These are phyloP conservation scores for Plectosphaerella sp. DNA, from an alignment of 2,329 filamentous ascomycete genomes.

Conservation along the genomic window DNA sequence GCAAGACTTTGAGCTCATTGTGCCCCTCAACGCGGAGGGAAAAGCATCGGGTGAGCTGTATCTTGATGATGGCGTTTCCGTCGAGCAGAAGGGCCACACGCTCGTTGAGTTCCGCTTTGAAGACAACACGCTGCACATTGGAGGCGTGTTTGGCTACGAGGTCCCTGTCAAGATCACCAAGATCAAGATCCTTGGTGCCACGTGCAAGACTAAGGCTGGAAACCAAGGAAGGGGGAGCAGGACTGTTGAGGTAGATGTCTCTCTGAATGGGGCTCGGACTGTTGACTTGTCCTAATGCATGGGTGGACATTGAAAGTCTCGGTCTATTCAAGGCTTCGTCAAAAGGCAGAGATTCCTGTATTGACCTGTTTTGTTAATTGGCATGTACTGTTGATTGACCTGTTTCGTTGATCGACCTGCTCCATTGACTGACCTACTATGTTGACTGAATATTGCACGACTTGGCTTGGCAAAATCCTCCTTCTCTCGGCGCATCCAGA, in stretches of 20 bases:
- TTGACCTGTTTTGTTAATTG: too few species aligned
- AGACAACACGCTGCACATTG: slow-evolving; percentile 42
- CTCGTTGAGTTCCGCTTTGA: slow-evolving; percentile 57
- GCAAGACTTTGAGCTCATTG: slow-evolving; percentile 65
- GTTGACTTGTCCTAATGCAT: not conserved
- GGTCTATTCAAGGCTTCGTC: too few species aligned
- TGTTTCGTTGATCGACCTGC: too few species aligned
- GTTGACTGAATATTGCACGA: too few species aligned
- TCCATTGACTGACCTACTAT: too few species aligned
- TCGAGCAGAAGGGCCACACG: slow-evolving; percentile 31
- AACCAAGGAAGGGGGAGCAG: slow-evolving; percentile 7
- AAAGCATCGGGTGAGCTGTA: slow-evolving; percentile 66
- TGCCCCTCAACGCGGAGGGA: slow-evolving; percentile 60
- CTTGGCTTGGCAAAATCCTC: too few species aligned
- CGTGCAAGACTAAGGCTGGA: slow-evolving; percentile 3
- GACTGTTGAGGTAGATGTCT: slow-evolving; percentile 15
- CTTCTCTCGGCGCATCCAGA: too few species aligned
- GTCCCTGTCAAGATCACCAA: slow-evolving; percentile 38
- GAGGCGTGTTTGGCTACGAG: slow-evolving; percentile 50
- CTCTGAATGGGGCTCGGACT: slow-evolving; percentile 12
- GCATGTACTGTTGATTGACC: too few species aligned
- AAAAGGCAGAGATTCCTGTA: too few species aligned
- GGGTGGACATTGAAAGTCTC: too few species aligned
- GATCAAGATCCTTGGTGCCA: slow-evolving; percentile 43
- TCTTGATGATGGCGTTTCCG: slow-evolving; percentile 65